Conservation (phyloP, 257 asterid species). For the Jaltomata sinuosa region DNA sequence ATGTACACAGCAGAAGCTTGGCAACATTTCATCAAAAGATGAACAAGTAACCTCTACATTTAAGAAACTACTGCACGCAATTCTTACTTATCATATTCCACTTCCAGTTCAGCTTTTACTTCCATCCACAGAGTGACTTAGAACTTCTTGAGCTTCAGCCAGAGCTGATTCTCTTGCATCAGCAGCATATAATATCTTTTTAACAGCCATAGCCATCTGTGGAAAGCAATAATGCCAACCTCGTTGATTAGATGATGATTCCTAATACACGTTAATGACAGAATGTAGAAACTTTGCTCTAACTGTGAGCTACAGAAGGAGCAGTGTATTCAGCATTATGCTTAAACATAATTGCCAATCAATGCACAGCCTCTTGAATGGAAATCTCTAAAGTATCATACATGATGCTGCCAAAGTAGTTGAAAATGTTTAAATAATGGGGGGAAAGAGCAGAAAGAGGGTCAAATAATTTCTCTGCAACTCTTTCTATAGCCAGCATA, state of each 20-base stretch:
- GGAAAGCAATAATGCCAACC: background rate
- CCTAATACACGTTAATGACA: background rate
- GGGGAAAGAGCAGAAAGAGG: background rate
- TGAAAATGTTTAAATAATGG: background rate
- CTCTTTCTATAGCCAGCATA: background rate
- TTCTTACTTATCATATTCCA: background rate
- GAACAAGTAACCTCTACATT: background rate
- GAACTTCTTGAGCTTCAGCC: slow-evolving; percentile 69
- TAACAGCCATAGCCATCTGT: slow-evolving; percentile 65
- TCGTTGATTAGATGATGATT: background rate
- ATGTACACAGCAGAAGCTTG: background rate
- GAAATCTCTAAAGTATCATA: background rate
- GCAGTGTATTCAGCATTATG: background rate
- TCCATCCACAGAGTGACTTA: slow-evolving; percentile 18
- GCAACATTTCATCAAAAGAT: background rate
- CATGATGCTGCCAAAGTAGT: background rate
- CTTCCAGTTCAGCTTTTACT: slow-evolving; percentile 17
- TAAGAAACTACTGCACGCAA: background rate
- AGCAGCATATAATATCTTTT: slow-evolving; percentile 67
- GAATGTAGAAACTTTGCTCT: background rate
- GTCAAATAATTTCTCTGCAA: background rate
- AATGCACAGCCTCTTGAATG: background rate
- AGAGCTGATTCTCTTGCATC: slow-evolving; percentile 68
- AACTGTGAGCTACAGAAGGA: background rate
- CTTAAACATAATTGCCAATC: background rate